A percentile compares a stretch with the other conserved stretches of the same genome.
Conservation (phyloP, 164 flowering plant species). For the Annona squamosa region DNA sequence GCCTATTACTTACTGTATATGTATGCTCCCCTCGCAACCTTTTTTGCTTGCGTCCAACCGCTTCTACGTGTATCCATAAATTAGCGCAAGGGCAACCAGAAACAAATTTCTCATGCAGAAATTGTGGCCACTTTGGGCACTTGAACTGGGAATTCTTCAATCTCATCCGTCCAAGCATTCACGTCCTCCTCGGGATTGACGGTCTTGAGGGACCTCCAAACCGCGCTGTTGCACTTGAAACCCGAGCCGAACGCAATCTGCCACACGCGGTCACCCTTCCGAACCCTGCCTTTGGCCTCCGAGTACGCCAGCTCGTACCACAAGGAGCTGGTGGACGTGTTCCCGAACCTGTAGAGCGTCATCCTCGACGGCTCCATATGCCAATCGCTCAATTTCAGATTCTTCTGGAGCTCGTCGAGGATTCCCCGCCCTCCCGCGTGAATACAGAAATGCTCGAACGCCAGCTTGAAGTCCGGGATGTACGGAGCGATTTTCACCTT, state of each 20-base stretch:
- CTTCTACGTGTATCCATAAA: no score
- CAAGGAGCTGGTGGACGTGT: constrained; percentile 70
- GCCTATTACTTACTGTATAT: no score
- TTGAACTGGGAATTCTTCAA: constrained; percentile 46
- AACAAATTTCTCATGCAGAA: background rate
- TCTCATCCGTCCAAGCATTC: constrained; percentile 75
- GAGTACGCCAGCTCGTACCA: constrained; percentile 60
- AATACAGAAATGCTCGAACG: constrained; percentile 32
- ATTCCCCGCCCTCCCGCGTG: constrained; percentile 89
- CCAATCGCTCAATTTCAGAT: constrained; percentile 65
- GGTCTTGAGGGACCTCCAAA: constrained; percentile 58
- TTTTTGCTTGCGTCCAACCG: no score
- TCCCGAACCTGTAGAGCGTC: constrained; percentile 62
- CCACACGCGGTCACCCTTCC: constrained; percentile 62
- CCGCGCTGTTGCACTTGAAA: constrained; percentile 79
- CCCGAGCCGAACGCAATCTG: constrained; percentile 80
- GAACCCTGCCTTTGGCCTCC: constrained; percentile 37
- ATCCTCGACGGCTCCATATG: constrained; percentile 85
- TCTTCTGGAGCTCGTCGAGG: constrained; percentile 70
- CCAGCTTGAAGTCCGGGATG: constrained; percentile 23
- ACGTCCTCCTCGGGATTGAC: constrained; percentile 53
- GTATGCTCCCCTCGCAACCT: no score
- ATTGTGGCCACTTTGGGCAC: constrained; percentile 39
- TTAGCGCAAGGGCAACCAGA: background rate
- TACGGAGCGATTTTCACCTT: constrained; percentile 81